A percentile compares a stretch with the other conserved stretches of the same genome.
phyloP scores from a whole-genome alignment of 768 basidiomycete genomes.

The Hydnomerulius pinastri region DNA sequence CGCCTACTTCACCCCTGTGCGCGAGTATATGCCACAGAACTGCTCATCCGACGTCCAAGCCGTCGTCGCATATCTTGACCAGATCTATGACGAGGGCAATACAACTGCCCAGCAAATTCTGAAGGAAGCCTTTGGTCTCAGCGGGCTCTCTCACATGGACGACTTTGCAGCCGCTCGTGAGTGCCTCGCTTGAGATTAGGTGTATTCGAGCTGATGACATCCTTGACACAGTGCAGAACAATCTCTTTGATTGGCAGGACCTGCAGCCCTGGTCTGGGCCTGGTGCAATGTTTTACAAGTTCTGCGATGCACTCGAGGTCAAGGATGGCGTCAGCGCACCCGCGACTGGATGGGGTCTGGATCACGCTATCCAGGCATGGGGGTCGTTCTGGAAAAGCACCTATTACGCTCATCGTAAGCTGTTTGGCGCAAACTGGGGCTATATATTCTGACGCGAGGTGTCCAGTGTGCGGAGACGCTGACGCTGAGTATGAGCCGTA shows the following conservation, averaged over 20 bases:
- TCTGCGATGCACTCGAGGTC: conserved; percentile 42
- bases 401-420: conserved; percentile 51
- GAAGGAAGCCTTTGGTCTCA: conserved; percentile 62
- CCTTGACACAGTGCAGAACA: conserved; percentile 42
- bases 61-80: conserved; percentile 62
- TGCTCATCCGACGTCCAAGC: conserved; percentile 73
- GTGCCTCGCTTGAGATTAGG: conserved; percentile 13
- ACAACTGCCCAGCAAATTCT: conserved; percentile 49
- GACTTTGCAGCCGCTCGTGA: conserved; percentile 63
- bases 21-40: conserved; percentile 66
- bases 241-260: conserved; percentile 67
- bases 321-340: conserved; percentile 43
- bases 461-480: conserved; percentile 51
- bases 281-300: conserved; percentile 38
- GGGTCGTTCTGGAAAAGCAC: conserved; percentile 54
- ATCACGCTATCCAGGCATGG: conserved; percentile 63
- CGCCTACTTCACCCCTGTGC: conserved; percentile 71
- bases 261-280: conserved; percentile 53
- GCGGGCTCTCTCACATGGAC: conserved; percentile 57
- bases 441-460: not conserved
- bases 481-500: conserved; percentile 48
- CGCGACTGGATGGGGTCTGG: conserved; percentile 59
- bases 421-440: not conserved
- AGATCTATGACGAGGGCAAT: conserved; percentile 50
- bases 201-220: conserved; percentile 31